Conservation (phyloP, 2,329 filamentous ascomycete species). For the Cadophora sp. region DNA sequence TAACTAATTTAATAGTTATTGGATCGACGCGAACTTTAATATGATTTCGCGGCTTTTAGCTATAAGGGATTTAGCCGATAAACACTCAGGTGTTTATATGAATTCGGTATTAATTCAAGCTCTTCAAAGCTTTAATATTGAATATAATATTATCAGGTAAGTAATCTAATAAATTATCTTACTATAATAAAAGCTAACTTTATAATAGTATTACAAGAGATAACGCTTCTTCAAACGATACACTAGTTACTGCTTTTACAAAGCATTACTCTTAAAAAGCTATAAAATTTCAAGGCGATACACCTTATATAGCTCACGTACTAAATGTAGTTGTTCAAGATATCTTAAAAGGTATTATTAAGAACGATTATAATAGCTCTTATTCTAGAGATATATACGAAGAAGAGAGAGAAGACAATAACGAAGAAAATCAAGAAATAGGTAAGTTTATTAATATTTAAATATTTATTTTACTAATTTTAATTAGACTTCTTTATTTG, state of each 20-base stretch:
- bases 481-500: no score
- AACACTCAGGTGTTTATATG: no score
- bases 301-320: not conserved
- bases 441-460: no score
- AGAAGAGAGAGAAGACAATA: not conserved
- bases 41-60: no score
- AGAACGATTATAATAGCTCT: not conserved
- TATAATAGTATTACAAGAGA: not conserved
- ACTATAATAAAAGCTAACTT: not conserved
- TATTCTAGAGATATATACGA: not conserved
- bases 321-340: not conserved
- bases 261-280: not conserved
- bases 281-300: not conserved
- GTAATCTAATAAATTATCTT: not conserved
- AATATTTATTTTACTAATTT: no score
- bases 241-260: not conserved
- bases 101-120: no score
- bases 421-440: no score
- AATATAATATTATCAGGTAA: not conserved
- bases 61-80: no score
- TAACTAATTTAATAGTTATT: no score
- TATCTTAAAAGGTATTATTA: not conserved
- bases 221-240: not conserved
- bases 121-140: not conserved
- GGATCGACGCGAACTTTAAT: no score